These are phyloP conservation scores for Nothophytophthora sp. DNA, from an alignment of 352 stramenopile species.

Conservation along the genomic window DNA sequence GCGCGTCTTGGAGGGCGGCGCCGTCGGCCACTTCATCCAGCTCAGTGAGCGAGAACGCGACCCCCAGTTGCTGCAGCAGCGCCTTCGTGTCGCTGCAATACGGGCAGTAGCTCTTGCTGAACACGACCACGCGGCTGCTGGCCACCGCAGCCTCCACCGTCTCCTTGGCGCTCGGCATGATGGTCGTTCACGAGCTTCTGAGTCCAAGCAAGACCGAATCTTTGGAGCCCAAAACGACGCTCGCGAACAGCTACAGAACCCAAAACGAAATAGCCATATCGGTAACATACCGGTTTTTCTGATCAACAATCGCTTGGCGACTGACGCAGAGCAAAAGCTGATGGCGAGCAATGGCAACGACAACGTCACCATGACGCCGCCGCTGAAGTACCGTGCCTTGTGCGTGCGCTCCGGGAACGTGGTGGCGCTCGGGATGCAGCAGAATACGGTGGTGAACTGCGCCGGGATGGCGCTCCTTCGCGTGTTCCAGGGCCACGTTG, in stretches of 20 bases:
- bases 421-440: conserved; percentile 66
- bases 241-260: too few species aligned
- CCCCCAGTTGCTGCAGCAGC: conserved; percentile 42
- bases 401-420: conserved; percentile 63
- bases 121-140: conserved; percentile 51
- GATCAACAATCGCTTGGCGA: too few species aligned
- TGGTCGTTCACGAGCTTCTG: too few species aligned
- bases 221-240: too few species aligned
- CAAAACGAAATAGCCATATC: too few species aligned
- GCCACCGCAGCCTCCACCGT: conserved; percentile 48
- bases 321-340: not conserved
- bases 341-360: conserved; percentile 5
- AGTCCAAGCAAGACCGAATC: too few species aligned
- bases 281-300: too few species aligned
- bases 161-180: conserved; percentile 46
- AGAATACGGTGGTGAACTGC: conserved; percentile 51
- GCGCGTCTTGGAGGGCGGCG: conserved; percentile 40
- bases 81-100: conserved; percentile 84
- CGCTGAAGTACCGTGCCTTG: conserved; percentile 36
- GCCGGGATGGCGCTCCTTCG: conserved; percentile 77
- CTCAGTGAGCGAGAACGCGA: conserved; percentile 41
- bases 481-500: conserved; percentile 77
- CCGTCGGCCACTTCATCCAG: conserved; percentile 43
- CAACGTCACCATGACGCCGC: not conserved
- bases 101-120: conserved; percentile 94